Base-by-base conservation (phyloP, 2,329 filamentous ascomycete genomes). In the Alternaria longipes region DNA sequence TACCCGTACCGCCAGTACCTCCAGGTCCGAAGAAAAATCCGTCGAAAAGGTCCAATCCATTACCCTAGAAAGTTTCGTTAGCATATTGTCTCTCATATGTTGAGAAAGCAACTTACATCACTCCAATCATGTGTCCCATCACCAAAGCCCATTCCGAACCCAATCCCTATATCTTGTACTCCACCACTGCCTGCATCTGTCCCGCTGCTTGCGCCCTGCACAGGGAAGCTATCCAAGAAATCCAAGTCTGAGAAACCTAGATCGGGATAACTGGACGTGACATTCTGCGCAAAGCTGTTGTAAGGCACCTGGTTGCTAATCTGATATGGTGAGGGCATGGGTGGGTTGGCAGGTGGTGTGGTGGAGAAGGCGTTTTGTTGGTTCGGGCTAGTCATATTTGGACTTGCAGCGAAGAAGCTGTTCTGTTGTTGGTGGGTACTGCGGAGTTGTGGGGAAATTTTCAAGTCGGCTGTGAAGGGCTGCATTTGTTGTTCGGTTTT, bases 101-200 rank as follows among this genome's bases (percentile, higher is more conserved):
- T 22, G 3, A 49, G 28, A 18, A 1, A 14, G 18, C 3, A 6
- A 24, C 46, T 50, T 50, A 50, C 79, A 56, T 80, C 79, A 38
- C 74, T 78, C 78, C 78, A 90, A 69, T 90, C 89, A 67, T 90
- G 87, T 72, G 88, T 81, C 6, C 79, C 80, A 49, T 79, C 80
- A 18, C 73, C 74, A 54, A 79, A 76, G 2, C 71, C 78, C 77
- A 80, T 78, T 24, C 78, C 79, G 58, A 83, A 89, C 0, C 88
- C 89, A 46, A 91, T 82, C 0, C 88, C 89, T 38, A 91, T 82
- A 65, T 91, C 89, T 69, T 77, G 86, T 83, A 65, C 81, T 53
- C 54, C 70, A 59, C 64, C 62, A 3, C 41, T 55, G 9, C 47
- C 60, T 1, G 56, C 56, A 84, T 87, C 80, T 79, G 68, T 55